Percentiles rank a stretch among this genome's conserved stretches.
phyloP scores from a whole-genome alignment of 2,329 filamentous ascomycete species.

The Diplodia corticola region DNA sequence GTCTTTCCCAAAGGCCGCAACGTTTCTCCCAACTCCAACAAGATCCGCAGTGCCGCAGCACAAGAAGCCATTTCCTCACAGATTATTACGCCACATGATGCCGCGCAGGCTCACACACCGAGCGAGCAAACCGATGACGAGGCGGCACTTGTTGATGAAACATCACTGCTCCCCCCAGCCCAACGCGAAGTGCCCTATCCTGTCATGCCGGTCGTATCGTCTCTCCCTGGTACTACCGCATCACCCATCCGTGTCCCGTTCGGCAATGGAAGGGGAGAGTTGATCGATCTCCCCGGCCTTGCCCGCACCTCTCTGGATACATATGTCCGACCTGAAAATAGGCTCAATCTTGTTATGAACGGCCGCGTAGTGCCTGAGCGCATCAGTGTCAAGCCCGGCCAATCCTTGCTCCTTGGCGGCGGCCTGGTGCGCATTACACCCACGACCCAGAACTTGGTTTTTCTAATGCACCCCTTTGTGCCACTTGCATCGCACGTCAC shows the following conservation, averaged over 20 bases:
- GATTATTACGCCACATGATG: conserved; percentile 20
- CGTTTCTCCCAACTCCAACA: conserved; percentile 38
- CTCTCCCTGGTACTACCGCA: conserved; percentile 88
- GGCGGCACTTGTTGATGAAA: conserved; percentile 28
- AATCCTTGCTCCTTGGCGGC: conserved; percentile 76
- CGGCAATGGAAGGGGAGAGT: conserved; percentile 79
- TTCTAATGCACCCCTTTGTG: conserved; percentile 85
- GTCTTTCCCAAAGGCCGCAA: conserved; percentile 73
- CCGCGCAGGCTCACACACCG: conserved; percentile 26
- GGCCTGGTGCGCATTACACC: conserved; percentile 89
- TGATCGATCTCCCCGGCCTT: conserved; percentile 90
- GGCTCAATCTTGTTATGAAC: conserved; percentile 74
- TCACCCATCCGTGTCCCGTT: conserved; percentile 93
- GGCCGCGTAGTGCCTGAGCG: conserved; percentile 73
- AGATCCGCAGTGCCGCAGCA: conserved; percentile 37
- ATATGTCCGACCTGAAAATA: conserved; percentile 67
- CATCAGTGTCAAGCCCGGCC: conserved; percentile 68
- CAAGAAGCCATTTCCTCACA: conserved; percentile 26
- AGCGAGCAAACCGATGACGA: background rate
- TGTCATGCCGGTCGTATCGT: conserved; percentile 80
- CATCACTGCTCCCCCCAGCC: conserved; percentile 70
- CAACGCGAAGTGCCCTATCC: conserved; percentile 75
- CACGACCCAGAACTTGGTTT: conserved; percentile 60
- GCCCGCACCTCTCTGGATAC: conserved; percentile 69
- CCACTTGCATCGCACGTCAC: conserved; percentile 76